These are phyloP conservation scores for Austroboletus novae-zelandiae DNA, from an alignment of 1,284 basidiomycete species.

Conservation along the genomic window DNA sequence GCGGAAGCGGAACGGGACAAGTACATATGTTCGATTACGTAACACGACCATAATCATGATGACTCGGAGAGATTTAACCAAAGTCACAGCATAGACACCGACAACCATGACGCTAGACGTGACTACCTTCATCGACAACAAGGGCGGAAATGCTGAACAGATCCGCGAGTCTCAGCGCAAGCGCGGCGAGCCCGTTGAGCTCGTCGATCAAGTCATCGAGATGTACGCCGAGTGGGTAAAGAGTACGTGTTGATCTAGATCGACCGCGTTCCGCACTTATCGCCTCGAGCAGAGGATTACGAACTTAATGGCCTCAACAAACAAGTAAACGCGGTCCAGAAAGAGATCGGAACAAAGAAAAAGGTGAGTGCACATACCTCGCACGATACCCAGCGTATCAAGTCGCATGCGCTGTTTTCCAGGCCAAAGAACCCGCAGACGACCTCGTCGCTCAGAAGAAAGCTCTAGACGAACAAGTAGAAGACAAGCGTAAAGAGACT, in stretches of 20 bases:
- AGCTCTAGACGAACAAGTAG: conserved; percentile 77
- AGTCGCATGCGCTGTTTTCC: conserved; percentile 2
- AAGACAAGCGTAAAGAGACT: conserved; percentile 65
- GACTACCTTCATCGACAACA: conserved; percentile 76
- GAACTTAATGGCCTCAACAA: conserved; percentile 79
- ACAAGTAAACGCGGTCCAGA: conserved; percentile 88
- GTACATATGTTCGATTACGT: no score
- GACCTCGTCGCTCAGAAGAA: conserved; percentile 83
- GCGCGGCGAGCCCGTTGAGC: conserved; percentile 83
- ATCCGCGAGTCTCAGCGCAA: conserved; percentile 93
- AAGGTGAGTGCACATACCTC: conserved; percentile 53
- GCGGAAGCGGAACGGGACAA: no score
- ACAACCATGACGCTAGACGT: conserved; percentile 70
- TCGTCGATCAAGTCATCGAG: conserved; percentile 91
- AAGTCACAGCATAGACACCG: conserved; percentile 1
- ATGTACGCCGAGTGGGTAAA: conserved; percentile 94
- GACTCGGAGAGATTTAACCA: conserved; percentile 1
- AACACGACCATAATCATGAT: background rate
- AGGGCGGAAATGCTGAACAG: conserved; percentile 92
- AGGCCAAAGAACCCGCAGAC: conserved; percentile 91
- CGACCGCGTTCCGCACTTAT: conserved; percentile 5
- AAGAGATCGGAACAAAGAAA: conserved; percentile 92
- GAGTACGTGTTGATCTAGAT: conserved; percentile 52
- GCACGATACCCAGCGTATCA: background rate
- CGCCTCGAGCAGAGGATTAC: conserved; percentile 67